Conservation (phyloP, 768 basidiomycete species). For the Lactarius akahatsu region DNA sequence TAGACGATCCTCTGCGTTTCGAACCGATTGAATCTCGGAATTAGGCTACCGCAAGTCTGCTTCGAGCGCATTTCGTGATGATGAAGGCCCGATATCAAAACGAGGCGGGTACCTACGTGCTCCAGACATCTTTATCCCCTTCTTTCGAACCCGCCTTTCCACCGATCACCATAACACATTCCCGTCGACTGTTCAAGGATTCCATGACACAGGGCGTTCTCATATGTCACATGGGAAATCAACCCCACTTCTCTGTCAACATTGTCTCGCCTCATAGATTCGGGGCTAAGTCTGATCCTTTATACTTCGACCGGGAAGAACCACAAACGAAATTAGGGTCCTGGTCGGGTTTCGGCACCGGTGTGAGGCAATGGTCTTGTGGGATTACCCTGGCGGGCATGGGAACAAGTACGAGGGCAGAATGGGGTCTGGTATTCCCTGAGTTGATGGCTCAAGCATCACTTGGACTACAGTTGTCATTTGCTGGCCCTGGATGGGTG, state of each 20-base stretch:
- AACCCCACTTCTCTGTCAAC: conserved; percentile 25
- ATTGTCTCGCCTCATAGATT: conserved; percentile 22
- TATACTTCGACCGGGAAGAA: conserved; percentile 21
- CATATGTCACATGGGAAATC: conserved; percentile 19
- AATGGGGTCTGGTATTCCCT: conserved; percentile 51
- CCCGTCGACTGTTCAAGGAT: conserved; percentile 28
- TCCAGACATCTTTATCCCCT: conserved; percentile 26
- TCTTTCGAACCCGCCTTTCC: conserved; percentile 19
- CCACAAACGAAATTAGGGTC: conserved; percentile 42
- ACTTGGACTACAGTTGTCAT: conserved; percentile 48
- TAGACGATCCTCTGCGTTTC: background rate
- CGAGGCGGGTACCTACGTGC: conserved; percentile 19
- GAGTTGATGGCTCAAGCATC: conserved; percentile 58
- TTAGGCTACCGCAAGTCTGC: conserved; percentile 32
- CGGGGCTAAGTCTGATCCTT: conserved; percentile 10
- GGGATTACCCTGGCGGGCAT: conserved; percentile 50
- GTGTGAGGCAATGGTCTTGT: conserved; percentile 47
- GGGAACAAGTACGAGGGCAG: conserved; percentile 49
- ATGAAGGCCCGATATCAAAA: conserved; percentile 21
- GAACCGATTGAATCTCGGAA: background rate
- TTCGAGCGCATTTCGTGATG: conserved; percentile 22
- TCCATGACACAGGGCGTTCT: conserved; percentile 29
- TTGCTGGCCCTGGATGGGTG: conserved; percentile 45
- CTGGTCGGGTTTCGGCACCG: conserved; percentile 48
- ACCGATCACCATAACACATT: conserved; percentile 27